Evolutionary conservation across 805 yeast genomes (phyloP), one percentile per base, ranked within the genome.

Genomic region (Saccharomycopsis malanga): DNA sequence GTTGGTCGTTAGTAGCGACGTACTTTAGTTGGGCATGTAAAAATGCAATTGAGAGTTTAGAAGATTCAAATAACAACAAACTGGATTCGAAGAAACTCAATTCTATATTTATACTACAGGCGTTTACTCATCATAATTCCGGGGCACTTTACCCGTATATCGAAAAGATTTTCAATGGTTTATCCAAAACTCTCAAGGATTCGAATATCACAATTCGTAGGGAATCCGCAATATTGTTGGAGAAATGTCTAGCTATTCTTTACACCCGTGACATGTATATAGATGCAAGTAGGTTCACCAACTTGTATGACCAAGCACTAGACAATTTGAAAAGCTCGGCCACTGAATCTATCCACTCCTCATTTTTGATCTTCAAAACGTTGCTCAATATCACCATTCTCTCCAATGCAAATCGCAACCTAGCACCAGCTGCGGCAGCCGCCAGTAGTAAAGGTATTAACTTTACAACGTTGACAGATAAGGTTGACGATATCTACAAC

Each of bases 201-300:
- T 12, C 53, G 3, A 39, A 27, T 18, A 7, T 49, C 4, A 25
- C 36, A 4, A 39, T 52, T 14, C 32, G 54, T 34, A 45, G 36
- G 27, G 49, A 48, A 17, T 39, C 48, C 12, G 48, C 47, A 3
- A 62, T 20, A 54, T 69, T 42, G 54, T 67, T 6, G 53, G 66
- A 42, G 71, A 68, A 50, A 58, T 69, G 56, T 58, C 67, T 50
- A 68, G 66, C 48, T 69, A 68, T 48, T 53, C 66, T 42, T 65
- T 70, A 42, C 67, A 67, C 0, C 58, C 66, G 34, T 56, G 73
- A 54, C 54, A 57, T 23, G 4, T 41, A 20, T 29, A 34, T 50
- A n/a, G 21, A 27, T 6, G 9, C 39, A 2, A n/a, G 39, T 4
- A 34, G 41, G 9, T 52, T 45, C 34, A 30, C 39, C 17, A 34